Evolutionary conservation across 805 yeast genomes (phyloP), one percentile per base, ranked within the genome.

Genomic region (Nakazawaea sp.): DNA sequence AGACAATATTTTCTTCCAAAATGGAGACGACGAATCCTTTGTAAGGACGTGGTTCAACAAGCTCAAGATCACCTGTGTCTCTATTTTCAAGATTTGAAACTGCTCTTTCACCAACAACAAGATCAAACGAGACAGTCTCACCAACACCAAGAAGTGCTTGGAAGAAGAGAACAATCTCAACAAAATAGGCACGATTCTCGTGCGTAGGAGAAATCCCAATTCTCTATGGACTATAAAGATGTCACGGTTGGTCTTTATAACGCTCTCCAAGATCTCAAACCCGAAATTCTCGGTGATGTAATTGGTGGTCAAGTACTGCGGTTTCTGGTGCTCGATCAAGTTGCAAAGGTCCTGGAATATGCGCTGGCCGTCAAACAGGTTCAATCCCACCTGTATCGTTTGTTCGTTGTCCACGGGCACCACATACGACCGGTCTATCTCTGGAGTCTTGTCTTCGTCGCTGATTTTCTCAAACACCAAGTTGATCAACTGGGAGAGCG

Each of bases 401-500:
- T 67, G 57, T 6, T 61, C 66, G 15, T 72, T 70, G 39, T 75
- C 81, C 4, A 69, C 51, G 2, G 63, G 56, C 0, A 75, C 75
- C 32, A 40, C 18, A 29, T 43, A 36, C 12, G 50, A 44, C 9
- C 45, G 44, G 9, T 43, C 53, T 3, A 47, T 52, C 4, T 50
- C 48, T 2, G 42, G 40, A 2, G 27, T 40, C 15, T 53, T 48
- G 40, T 64, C 71, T 30, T 70, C 74, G 4, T 58, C 63, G 13
- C 53, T 45, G 32, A 76, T 68, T 51, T 75, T 69, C 39, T 90
- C 97, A 55, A 82, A 90, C 0, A 88, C 72, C 21, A 82, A 75
- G 26, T 82, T 75, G 31, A 88, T 70, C 30, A 92, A 60, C 54
- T 92, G 97, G 44, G 88, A 94, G 32, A 88, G 69, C 3, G 97